Evolutionary conservation across 352 stramenopile species (phyloP).

Genomic region (Aphanomyces stellatus): DNA sequence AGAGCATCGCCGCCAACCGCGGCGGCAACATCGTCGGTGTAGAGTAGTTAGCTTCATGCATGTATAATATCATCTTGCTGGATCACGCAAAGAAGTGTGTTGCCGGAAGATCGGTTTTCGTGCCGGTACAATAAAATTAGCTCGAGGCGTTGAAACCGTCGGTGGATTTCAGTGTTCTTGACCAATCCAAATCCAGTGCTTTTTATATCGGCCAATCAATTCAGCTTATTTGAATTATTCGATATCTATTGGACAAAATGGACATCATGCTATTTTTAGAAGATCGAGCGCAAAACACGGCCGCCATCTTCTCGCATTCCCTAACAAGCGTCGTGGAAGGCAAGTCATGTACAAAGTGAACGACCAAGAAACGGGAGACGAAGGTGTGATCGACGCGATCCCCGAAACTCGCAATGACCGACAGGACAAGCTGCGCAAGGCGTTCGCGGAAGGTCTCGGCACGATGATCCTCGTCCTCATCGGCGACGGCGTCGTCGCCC

Average conservation of each 20-base stretch:
- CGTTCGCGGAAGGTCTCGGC: slow-evolving; percentile 39
- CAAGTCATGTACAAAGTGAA: slow-evolving; percentile 9
- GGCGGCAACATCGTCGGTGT: not conserved
- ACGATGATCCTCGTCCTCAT: slow-evolving; percentile 57
- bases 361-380: not conserved
- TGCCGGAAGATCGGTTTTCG: too few relatives aligned
- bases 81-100: not conserved
- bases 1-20: not conserved
- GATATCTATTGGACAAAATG: too few relatives aligned
- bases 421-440: slow-evolving; percentile 18
- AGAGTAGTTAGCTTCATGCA: slow-evolving; percentile 1
- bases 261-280: too few relatives aligned
- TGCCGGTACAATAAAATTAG: not conserved
- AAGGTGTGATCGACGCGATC: slow-evolving; percentile 14
- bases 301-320: not conserved
- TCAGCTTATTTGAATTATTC: too few relatives aligned
- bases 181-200: slow-evolving; percentile 1
- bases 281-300: too few relatives aligned
- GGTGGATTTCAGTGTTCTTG: not conserved
- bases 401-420: slow-evolving; percentile 11
- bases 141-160: not conserved
- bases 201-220: too few relatives aligned
- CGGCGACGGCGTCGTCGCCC: slow-evolving; percentile 42
- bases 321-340: not conserved
- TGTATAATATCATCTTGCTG: not conserved